Evolutionary conservation across 371 early-diverging fungal species (phyloP), one percentile per base, ranked within the genome.

Genomic region (Edhazardia aedis): DNA sequence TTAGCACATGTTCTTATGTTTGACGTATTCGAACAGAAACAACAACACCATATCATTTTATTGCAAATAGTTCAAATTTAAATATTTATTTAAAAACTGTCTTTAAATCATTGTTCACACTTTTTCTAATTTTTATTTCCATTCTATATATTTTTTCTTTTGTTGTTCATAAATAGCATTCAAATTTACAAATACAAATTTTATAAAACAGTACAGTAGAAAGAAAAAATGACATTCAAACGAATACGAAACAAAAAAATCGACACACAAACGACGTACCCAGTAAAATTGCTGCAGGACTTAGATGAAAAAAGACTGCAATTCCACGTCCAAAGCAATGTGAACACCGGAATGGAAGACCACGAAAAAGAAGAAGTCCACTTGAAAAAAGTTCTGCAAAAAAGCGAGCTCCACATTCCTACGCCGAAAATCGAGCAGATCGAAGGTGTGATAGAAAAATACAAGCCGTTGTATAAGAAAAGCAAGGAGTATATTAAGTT

Each of bases 281-380:
- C 12, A 29, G 38, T 60, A 7, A 47, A 37, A 36, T 21, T 39
- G 18, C 36, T 38, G 3, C 33, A 36, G 3, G 43, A 45, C 12
- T n/a, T 56, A 2, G 28, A 60, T 25, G 9, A 0, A 23, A 28
- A 40, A 4, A 27, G 22, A 12, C 23, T 65, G n/a, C 61, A 65
- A 36, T 58, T 58, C 18, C 62, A 62, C 47, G 27, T 47, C 21
- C 53, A 52, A 28, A 24, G 44, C 4, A 18, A 44, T 22, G 43
- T 59, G 29, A 53, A 51, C 28, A 62, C 67, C 38, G 67, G 67
- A 11, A 62, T 66, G 63, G 67, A 66, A 42, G 67, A 58, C 6
- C 62, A 66, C 16, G 67, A 66, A 45, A 63, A 66, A 42, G 62
- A 66, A 50, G 67, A 66, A 51, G 28, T 53, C n/a, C 67, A 66